Percentiles rank a stretch among this genome's conserved stretches.
Evolutionary conservation across 2,329 filamentous ascomycete species (phyloP).

Genomic region (Venturia effusa): DNA sequence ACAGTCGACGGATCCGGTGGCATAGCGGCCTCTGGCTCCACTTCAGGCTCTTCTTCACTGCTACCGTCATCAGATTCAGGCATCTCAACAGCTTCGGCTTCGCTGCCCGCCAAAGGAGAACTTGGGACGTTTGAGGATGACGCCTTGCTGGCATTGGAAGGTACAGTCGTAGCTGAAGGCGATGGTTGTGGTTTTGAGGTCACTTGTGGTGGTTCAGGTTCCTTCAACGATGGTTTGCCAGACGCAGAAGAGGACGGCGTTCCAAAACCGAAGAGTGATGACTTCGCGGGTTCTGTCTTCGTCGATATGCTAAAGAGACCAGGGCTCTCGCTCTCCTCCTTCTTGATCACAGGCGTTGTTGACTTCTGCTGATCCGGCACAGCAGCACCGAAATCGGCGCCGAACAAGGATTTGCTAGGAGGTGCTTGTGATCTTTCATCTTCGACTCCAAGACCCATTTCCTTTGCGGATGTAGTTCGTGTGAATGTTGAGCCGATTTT

Average conservation of each 20-base stretch:
- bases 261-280: constrained; percentile 1
- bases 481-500: constrained; percentile 60
- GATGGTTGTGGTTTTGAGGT: constrained; percentile 20
- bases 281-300: constrained; percentile 6
- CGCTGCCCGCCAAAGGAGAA: constrained; percentile 23
- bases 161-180: constrained; percentile 18
- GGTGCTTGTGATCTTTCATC: constrained; percentile 22
- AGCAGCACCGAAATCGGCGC: constrained; percentile 48
- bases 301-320: constrained; percentile 5
- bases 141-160: constrained; percentile 3
- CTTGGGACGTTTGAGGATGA: constrained; percentile 16
- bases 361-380: constrained; percentile 24
- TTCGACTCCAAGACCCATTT: constrained; percentile 30
- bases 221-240: not conserved
- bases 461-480: constrained; percentile 48
- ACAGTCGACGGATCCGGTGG: constrained; percentile 24
- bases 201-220: constrained; percentile 14
- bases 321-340: constrained; percentile 1
- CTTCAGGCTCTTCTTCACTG: constrained; percentile 21
- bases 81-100: constrained; percentile 27
- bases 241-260: not conserved
- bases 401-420: constrained; percentile 45
- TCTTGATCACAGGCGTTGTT: constrained; percentile 9
- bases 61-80: constrained; percentile 29
- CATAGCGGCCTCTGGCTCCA: constrained; percentile 25